Evolutionary conservation across 2,329 filamentous ascomycete genomes (phyloP).

Genomic region (Triangularia verruculosa): DNA sequence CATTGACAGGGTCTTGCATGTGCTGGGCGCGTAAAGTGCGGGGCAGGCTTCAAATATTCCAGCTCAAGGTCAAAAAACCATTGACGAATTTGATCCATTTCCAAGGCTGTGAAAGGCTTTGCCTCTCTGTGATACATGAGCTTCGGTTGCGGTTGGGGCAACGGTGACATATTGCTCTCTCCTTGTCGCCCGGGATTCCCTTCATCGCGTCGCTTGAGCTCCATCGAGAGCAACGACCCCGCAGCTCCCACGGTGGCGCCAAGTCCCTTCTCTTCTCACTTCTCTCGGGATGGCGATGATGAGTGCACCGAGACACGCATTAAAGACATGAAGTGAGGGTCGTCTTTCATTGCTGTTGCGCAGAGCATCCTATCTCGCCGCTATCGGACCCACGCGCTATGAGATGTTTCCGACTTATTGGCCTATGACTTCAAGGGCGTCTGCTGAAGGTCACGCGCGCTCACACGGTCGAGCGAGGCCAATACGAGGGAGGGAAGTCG

Average conservation of each 20-base stretch:
- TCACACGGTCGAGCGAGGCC: not conserved
- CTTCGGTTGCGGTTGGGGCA: not conserved
- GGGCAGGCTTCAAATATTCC: not conserved
- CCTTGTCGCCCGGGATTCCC: no score
- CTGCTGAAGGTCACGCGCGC: not conserved
- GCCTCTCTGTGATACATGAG: not conserved
- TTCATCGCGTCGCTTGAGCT: no score
- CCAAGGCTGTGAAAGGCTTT: not conserved
- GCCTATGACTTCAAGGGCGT: not conserved
- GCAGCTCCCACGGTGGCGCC: not conserved
- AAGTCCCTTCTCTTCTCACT: not conserved
- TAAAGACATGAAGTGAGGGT: not conserved
- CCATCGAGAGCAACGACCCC: not conserved
- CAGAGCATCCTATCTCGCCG: not conserved
- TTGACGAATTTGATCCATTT: not conserved
- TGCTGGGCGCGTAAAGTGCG: not conserved
- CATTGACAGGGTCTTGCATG: not conserved
- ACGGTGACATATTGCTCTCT: not conserved
- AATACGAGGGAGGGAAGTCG: not conserved
- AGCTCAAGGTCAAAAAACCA: no score
- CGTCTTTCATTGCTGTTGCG: not conserved
- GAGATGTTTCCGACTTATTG: not conserved
- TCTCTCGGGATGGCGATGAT: not conserved
- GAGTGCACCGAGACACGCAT: not conserved
- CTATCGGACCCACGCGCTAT: not conserved